A percentile compares a stretch with the other conserved stretches of the same genome.
These are phyloP conservation scores for Debaryomyces coudertii DNA, from an alignment of 1,139 yeast genomes.

Conservation along the genomic window DNA sequence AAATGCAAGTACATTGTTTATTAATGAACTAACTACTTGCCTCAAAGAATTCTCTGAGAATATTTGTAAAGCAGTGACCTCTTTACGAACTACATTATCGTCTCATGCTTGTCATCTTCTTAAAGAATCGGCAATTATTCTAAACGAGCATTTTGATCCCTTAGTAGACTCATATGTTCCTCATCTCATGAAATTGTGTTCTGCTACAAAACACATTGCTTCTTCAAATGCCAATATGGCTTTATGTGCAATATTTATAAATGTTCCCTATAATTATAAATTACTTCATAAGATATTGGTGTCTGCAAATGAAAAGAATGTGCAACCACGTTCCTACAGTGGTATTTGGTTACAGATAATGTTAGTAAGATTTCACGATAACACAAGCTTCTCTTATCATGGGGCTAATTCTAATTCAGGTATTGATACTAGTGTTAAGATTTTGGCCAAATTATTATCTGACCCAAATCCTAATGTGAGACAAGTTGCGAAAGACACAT, in stretches of 20 bases:
- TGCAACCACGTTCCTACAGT: slow-evolving; percentile 69
- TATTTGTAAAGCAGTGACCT: slow-evolving; percentile 65
- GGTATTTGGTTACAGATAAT: slow-evolving; percentile 72
- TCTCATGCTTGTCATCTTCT: slow-evolving; percentile 74
- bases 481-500: slow-evolving; percentile 71
- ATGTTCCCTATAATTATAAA: slow-evolving; percentile 57
- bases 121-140: slow-evolving; percentile 66
- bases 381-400: slow-evolving; percentile 31
- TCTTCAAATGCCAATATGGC: slow-evolving; percentile 75
- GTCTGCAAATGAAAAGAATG: slow-evolving; percentile 68
- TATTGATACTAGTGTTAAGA: slow-evolving; percentile 52
- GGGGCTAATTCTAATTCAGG: slow-evolving; percentile 37
- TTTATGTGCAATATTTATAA: slow-evolving; percentile 60
- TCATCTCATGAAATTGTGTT: slow-evolving; percentile 62
- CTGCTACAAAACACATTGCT: slow-evolving; percentile 79
- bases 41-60: slow-evolving; percentile 58
- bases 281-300: slow-evolving; percentile 53
- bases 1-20: slow-evolving; percentile 41
- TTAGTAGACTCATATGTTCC: slow-evolving; percentile 65
- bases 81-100: slow-evolving; percentile 84
- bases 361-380: slow-evolving; percentile 44
- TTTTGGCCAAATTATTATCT: slow-evolving; percentile 61
- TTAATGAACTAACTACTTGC: slow-evolving; percentile 45
- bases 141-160: slow-evolving; percentile 56
- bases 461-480: slow-evolving; percentile 87